Evolutionary conservation across 441 rosid genomes (phyloP), one percentile per base, ranked within the genome.

Genomic region (Sinapis alba): DNA sequence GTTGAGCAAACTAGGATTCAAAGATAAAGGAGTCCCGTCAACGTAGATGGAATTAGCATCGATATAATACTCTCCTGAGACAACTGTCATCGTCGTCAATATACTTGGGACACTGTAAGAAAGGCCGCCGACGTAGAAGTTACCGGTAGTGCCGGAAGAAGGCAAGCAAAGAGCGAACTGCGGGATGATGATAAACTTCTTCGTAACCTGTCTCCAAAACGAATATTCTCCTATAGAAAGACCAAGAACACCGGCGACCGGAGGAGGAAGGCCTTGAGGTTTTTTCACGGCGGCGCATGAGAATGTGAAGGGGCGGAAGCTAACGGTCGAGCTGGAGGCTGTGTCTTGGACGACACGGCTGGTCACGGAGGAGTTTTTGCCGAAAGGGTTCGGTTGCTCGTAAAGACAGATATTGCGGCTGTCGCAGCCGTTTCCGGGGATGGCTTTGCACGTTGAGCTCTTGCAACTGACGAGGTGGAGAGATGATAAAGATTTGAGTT

Each of bases 111-210:
- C 16, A n/a, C 16, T 13, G 7, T 43, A 43, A n/a, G 50, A 5
- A 43, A 43, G 7, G 50, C 71, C 61, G 45, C 53, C 73, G 38
- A 77, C 19, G 13, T 32, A 50, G 10, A 77, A 59, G 15, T 18
- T 62, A 7, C 80, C 80, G 15, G 56, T 13, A 5, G 50, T 16
- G 1, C 73, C 68, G n/a, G 41, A 34, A 50, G 80, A 72, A 64
- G 77, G 77, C 64, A 77, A 71, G 20, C 77, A 77, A 4, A 77
- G 63, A 77, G 77, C 8, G 16, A 71, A 77, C 8, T 59, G 60
- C 0, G 63, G 75, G 16, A 51, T 36, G 19, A 77, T 65, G 11
- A 10, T 47, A 34, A 65, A 65, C 28, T 16, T 41, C n/a, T 72
- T 30, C 7, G 76, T 65, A 16, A 77, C 72, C 6, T 77, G 80